Percentiles rank a stretch among this genome's conserved stretches.
Evolutionary conservation across 108 stramenopile species (phyloP).

Genomic region (Nitzschia palea): DNA sequence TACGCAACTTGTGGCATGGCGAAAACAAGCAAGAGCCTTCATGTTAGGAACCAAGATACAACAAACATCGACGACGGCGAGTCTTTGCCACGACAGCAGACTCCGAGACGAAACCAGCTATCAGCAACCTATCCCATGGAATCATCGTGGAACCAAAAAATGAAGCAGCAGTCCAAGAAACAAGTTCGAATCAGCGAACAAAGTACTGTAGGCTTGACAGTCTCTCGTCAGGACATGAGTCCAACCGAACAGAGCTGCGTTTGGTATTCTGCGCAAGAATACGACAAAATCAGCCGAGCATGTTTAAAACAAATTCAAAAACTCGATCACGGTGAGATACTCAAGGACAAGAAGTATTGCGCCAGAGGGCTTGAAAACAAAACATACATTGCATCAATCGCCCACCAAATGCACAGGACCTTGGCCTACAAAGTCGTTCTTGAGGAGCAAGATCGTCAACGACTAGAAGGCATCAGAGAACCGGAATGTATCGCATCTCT

Average conservation of each 20-base stretch:
- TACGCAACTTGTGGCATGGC: no score
- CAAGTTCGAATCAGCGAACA: no score
- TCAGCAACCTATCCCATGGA: no score
- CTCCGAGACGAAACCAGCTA: no score
- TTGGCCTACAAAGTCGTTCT: background rate
- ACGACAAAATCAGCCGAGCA: background rate
- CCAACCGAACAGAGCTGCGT: background rate
- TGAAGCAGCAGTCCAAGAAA: no score
- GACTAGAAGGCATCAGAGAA: background rate
- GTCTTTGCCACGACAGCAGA: no score
- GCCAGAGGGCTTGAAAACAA: background rate
- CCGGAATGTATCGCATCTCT: background rate
- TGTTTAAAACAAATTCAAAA: background rate
- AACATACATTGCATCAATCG: background rate
- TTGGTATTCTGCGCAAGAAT: conserved; percentile 1
- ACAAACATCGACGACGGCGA: no score
- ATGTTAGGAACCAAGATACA: no score
- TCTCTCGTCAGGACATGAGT: no score
- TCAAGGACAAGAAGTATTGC: background rate
- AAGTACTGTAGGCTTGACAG: no score
- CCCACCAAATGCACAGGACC: background rate
- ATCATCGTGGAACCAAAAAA: no score
- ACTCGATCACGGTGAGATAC: background rate
- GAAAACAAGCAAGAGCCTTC: no score
- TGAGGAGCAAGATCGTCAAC: background rate